Conservation (phyloP, 495 filamentous ascomycete species). For the Trichoderma orchidacearum region DNA sequence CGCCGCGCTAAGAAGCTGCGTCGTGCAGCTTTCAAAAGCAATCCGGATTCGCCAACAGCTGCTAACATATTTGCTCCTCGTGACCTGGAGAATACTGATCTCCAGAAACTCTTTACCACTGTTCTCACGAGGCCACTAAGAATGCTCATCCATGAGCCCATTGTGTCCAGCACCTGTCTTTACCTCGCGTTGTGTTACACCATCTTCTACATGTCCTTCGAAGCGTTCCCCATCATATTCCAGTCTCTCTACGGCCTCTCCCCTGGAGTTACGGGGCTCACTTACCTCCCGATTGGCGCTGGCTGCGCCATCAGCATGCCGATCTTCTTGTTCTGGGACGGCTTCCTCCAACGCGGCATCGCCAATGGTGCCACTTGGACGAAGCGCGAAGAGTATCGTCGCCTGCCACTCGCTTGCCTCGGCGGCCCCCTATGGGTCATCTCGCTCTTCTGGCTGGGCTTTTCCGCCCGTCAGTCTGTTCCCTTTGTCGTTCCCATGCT, state of each 20-base stretch:
- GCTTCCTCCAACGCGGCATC: constrained; percentile 12
- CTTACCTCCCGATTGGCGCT: constrained; percentile 31
- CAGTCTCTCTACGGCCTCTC: constrained; percentile 28
- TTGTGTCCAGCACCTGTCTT: constrained; percentile 47
- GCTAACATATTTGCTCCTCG: constrained; percentile 17
- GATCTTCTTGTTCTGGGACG: constrained; percentile 36
- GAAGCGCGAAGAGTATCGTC: constrained; percentile 40
- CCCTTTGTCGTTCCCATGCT: constrained; percentile 52
- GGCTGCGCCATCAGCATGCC: constrained; percentile 31
- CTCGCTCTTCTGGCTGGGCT: constrained; percentile 61
- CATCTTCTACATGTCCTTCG: constrained; percentile 66
- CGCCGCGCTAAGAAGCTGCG: constrained; percentile 39
- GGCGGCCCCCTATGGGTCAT: constrained; percentile 49
- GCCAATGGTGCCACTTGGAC: constrained; percentile 17
- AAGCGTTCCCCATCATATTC: constrained; percentile 54
- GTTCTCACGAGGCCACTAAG: constrained; percentile 25
- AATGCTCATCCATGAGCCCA: constrained; percentile 28
- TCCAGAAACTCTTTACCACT: constrained; percentile 19
- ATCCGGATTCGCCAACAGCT: too few relatives aligned
- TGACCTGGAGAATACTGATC: constrained; percentile 18
- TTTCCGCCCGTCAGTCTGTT: constrained; percentile 41
- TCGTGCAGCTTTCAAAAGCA: too few relatives aligned
- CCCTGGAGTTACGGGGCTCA: constrained; percentile 28
- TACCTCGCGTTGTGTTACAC: constrained; percentile 58
- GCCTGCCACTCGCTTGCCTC: constrained; percentile 53